A percentile compares a stretch with the other conserved stretches of the same genome.
phyloP scores from a whole-genome alignment of 2,329 filamentous ascomycete genomes.

The Colletotrichum lini region DNA sequence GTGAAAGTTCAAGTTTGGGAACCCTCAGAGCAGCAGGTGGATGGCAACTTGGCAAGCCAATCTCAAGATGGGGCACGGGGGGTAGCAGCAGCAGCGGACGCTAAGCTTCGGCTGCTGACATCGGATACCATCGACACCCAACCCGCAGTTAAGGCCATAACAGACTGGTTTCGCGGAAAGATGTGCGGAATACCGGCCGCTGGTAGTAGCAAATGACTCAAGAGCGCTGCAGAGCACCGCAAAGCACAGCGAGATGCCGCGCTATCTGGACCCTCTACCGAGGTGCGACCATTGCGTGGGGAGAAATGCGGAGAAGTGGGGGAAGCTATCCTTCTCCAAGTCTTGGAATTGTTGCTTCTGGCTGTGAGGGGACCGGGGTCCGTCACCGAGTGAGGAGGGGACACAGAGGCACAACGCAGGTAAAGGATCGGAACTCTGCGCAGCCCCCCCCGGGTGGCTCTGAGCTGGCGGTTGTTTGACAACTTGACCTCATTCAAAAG shows the following conservation, averaged over 20 bases:
- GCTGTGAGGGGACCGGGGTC: constrained; percentile 19
- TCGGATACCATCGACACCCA: constrained; percentile 16
- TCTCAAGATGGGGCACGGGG: constrained; percentile 2
- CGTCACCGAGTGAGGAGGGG: constrained; percentile 9
- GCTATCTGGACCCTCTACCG: constrained; percentile 29
- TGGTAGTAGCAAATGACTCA: constrained; percentile 18
- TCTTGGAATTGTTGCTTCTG: constrained; percentile 24
- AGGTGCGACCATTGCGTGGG: constrained; percentile 34
- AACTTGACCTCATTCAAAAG: constrained; percentile 35
- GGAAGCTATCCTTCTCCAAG: constrained; percentile 37
- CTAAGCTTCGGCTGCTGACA: constrained; percentile 37
- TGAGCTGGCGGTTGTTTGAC: constrained; percentile 21
- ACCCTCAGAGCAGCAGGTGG: background rate
- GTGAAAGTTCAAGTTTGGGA: constrained; percentile 5
- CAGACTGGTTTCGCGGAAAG: background rate
- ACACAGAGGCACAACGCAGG: constrained; percentile 34
- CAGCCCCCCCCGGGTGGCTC: constrained; percentile 28
- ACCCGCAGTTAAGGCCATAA: constrained; percentile 7
- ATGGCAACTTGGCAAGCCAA: constrained; percentile 1
- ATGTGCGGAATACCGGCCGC: constrained; percentile 8
- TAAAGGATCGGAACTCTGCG: constrained; percentile 25
- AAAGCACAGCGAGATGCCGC: constrained; percentile 32
- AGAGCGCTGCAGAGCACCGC: background rate
- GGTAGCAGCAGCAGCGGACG: constrained; percentile 14
- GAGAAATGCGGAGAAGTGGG: constrained; percentile 41